Base-by-base conservation (phyloP, 495 filamentous ascomycete species). In the Podospora didyma region DNA sequence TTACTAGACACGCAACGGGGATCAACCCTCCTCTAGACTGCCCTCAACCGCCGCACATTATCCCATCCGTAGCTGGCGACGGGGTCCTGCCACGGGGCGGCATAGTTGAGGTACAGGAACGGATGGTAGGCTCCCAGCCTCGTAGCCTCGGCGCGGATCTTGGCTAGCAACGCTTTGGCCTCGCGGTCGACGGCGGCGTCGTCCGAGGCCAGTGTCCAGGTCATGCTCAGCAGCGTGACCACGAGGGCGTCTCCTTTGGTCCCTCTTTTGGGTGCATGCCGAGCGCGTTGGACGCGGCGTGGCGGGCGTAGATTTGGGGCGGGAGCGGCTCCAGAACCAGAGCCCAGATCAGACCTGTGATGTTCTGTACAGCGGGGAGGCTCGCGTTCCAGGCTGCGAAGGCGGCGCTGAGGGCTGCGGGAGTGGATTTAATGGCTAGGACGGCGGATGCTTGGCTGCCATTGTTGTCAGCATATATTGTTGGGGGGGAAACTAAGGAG, bases 241-340 rank as follows among this genome's bases (percentile, higher is more conserved):
- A 47, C 26, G 26, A 59, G n/a, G n/a, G 48, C 37, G 57, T 45
- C 17, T 45, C 44, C 12, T 46, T 46, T 19, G 53, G 7, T 10
- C 54, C n/a, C 16, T 46, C 28, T 3, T 11, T n/a, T n/a, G n/a
- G n/a, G n/a, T n/a, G 60, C 14, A 79, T 67, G 1, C 78, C 78
- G 7, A 79, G 64, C 12, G 73, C 67, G 50, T 79, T 81, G 42
- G 71, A 71, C 34, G 68, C 73, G 17, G 60, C 60, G 24, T 48
- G 28, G 68, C 11, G 70, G 68, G 54, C 67, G 49, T 53, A 51
- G 64, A 74, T 71, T 39, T 61, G 56, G 19, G 72, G 62, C 22
- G 77, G 76, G 50, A 82, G 73, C 16, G 78, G 78, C 60, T 81
- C 77, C 53, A 76, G 69, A 54, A 72, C 73, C 10, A 79, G 59